These are phyloP conservation scores for Vanderwaltozyma yarrowii DNA, from an alignment of 805 yeast species.

Conservation along the genomic window DNA sequence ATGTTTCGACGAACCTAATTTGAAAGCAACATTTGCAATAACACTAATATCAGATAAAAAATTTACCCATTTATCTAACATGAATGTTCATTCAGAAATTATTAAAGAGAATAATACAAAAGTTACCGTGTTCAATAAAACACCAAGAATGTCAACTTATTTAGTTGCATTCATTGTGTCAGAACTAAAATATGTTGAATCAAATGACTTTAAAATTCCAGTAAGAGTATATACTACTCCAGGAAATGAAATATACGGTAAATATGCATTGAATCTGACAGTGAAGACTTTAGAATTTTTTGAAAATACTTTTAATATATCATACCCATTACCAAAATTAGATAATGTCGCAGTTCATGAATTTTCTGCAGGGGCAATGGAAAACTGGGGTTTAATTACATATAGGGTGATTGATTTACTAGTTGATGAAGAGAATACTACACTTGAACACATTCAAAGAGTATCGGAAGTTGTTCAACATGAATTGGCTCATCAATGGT, in stretches of 20 bases:
- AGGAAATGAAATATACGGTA: conserved; percentile 61
- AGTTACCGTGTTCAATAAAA: conserved; percentile 52
- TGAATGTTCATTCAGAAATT: conserved; percentile 48
- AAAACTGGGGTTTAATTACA: conserved; percentile 73
- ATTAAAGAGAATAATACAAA: conserved; percentile 36
- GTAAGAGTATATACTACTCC: conserved; percentile 75
- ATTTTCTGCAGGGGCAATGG: conserved; percentile 85
- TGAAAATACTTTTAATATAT: conserved; percentile 60
- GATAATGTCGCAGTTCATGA: conserved; percentile 78
- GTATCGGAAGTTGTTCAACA: conserved; percentile 82
- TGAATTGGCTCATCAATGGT: conserved; percentile 89
- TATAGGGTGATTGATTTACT: conserved; percentile 68
- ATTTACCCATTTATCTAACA: conserved; percentile 55
- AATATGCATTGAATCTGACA: conserved; percentile 62
- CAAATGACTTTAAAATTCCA: conserved; percentile 55
- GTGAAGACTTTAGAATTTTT: conserved; percentile 66
- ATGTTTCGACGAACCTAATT: conserved; percentile 77
- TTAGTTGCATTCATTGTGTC: conserved; percentile 77
- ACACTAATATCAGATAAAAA: conserved; percentile 46
- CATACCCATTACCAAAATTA: conserved; percentile 70
- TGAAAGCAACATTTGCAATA: conserved; percentile 63
- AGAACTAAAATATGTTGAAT: conserved; percentile 64
- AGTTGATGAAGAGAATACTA: conserved; percentile 60
- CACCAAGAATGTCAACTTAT: conserved; percentile 83
- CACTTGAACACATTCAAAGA: conserved; percentile 52